phyloP scores from a whole-genome alignment of 2,329 filamentous ascomycete genomes.

The Stagonosporopsis cucurbitacearum region DNA sequence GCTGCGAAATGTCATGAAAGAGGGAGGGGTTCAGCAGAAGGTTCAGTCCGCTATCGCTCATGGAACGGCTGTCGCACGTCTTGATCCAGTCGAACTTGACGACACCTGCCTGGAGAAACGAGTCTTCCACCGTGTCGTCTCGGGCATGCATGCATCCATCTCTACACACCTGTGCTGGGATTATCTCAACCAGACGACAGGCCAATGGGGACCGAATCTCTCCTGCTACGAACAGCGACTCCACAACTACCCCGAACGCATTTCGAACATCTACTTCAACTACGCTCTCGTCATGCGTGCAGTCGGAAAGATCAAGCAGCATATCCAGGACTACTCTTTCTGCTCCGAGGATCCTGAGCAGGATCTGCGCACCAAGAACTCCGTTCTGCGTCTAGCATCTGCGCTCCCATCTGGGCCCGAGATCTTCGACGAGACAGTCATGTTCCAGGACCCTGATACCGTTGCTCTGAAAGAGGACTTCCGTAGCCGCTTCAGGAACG shows the following conservation, averaged over 20 bases:
- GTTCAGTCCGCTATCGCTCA: conserved; percentile 62
- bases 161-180: conserved; percentile 96
- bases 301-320: conserved; percentile 84
- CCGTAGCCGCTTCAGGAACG: conserved; percentile 94
- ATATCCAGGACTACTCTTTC: conserved; percentile 85
- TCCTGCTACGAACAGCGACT: conserved; percentile 88
- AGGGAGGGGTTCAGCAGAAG: conserved; percentile 67
- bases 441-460: conserved; percentile 79
- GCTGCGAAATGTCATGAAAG: conserved; percentile 65
- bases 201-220: conserved; percentile 89
- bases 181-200: conserved; percentile 93
- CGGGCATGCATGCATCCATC: conserved; percentile 98
- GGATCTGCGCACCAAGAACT: conserved; percentile 78
- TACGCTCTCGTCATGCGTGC: conserved; percentile 94
- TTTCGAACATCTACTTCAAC: conserved; percentile 99
- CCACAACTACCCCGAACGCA: conserved; percentile 82
- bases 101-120: conserved; percentile 97
- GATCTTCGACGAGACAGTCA: conserved; percentile 93
- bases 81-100: conserved; percentile 75
- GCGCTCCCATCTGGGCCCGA: conserved; percentile 70
- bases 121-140: conserved; percentile 95
- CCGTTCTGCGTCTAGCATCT: conserved; percentile 77
- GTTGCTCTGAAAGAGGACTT: conserved; percentile 95
- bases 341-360: conserved; percentile 85
- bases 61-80: conserved; percentile 63